phyloP scores from a whole-genome alignment of 1,284 basidiomycete species.

The Tilletiaria anomala region DNA sequence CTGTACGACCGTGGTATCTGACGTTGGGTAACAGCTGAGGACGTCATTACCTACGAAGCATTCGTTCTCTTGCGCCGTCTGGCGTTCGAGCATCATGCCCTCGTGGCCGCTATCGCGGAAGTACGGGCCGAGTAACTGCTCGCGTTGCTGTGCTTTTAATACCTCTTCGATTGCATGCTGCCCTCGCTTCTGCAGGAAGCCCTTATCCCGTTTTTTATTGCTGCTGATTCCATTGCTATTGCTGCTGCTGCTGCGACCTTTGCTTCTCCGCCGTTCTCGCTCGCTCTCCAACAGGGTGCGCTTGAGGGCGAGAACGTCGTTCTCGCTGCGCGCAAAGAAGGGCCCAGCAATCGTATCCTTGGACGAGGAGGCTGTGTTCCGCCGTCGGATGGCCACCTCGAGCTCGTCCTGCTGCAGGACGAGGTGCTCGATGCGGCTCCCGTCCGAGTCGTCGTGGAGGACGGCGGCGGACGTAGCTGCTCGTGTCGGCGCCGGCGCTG shows the following conservation, averaged over 20 bases:
- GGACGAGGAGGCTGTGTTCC: too few species aligned
- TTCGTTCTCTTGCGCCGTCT: conserved; percentile 14
- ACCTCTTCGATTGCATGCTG: too few species aligned
- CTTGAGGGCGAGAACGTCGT: neutral
- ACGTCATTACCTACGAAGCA: conserved; percentile 27
- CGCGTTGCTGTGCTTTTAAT: neutral
- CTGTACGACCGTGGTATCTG: conserved; percentile 13
- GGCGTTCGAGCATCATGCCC: conserved; percentile 4
- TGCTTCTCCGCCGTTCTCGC: neutral
- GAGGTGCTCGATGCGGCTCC: neutral
- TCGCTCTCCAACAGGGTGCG: neutral
- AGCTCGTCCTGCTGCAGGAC: too few species aligned
- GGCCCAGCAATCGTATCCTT: neutral
- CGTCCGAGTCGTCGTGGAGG: neutral
- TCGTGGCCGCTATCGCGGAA: neutral
- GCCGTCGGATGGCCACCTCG: too few species aligned
- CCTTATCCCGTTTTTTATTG: too few species aligned
- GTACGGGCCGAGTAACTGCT: neutral
- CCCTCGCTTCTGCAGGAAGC: too few species aligned
- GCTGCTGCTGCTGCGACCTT: too few species aligned
- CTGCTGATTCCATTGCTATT: too few species aligned
- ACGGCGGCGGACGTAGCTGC: neutral
- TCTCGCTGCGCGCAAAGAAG: neutral
- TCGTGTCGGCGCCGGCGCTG: neutral
- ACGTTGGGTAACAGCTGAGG: conserved; percentile 27